These are phyloP conservation scores for Aspergillus heteromorphus DNA, from an alignment of 495 filamentous ascomycete genomes.

Conservation along the genomic window DNA sequence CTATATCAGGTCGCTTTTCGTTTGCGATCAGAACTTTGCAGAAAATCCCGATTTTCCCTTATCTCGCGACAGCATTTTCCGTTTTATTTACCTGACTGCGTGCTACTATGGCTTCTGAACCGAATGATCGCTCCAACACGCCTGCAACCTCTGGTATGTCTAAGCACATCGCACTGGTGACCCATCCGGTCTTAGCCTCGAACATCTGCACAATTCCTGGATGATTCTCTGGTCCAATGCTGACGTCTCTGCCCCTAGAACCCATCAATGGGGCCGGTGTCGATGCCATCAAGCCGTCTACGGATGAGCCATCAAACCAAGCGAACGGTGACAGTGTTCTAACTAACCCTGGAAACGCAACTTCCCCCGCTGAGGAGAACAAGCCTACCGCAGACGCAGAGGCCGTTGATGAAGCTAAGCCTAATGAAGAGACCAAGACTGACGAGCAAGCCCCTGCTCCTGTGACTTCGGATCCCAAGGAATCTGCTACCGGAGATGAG, in stretches of 20 bases:
- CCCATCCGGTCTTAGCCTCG: neutral
- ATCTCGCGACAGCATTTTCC: neutral
- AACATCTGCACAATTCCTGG: neutral
- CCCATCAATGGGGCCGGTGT: neutral
- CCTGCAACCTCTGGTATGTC: conserved; percentile 22
- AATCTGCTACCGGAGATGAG: conserved; percentile 5
- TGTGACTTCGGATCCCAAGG: neutral
- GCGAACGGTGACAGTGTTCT: neutral
- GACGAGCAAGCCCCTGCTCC: neutral
- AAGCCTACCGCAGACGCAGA: conserved; percentile 6
- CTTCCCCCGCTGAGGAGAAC: conserved; percentile 1
- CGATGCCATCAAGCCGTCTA: neutral
- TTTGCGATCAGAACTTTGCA: conserved; percentile 10
- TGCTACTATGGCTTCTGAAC: conserved; percentile 26
- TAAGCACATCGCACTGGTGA: neutral
- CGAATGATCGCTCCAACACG: conserved; percentile 7
- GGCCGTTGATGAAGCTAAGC: conserved; percentile 8
- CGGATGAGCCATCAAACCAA: conserved; percentile 2
- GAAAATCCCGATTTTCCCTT: neutral
- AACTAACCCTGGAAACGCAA: conserved; percentile 1
- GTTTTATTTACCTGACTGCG: neutral
- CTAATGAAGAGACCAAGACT: conserved; percentile 10
- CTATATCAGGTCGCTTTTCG: conserved; percentile 14
- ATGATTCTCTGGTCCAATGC: neutral
- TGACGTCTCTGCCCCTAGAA: conserved; percentile 3